phyloP scores from a whole-genome alignment of 1,284 basidiomycete species.

The Farysia itapuensis region DNA sequence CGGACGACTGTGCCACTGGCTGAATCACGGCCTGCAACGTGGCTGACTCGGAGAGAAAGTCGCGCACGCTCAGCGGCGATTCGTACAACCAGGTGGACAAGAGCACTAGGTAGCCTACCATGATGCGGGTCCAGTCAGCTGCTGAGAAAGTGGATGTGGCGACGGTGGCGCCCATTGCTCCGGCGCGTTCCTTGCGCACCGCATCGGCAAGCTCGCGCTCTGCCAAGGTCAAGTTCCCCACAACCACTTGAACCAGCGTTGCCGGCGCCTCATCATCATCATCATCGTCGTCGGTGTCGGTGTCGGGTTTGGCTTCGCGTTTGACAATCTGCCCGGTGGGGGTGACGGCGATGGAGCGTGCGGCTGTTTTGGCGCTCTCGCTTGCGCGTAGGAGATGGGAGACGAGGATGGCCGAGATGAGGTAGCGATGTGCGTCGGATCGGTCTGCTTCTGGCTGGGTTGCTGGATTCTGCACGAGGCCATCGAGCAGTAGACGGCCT shows the following conservation, averaged over 20 bases:
- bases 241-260: slow-evolving; percentile 64
- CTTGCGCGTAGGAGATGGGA: slow-evolving; percentile 65
- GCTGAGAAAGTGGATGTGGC: slow-evolving; percentile 26
- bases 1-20: slow-evolving; percentile 85
- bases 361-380: slow-evolving; percentile 65
- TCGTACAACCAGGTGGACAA: slow-evolving; percentile 96
- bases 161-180: slow-evolving; percentile 19
- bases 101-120: slow-evolving; percentile 80
- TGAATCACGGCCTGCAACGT: slow-evolving; percentile 79
- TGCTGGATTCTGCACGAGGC: slow-evolving; percentile 62
- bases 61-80: slow-evolving; percentile 79
- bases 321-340: slow-evolving; percentile 40
- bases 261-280: slow-evolving; percentile 64
- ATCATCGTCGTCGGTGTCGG: slow-evolving; percentile 41
- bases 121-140: slow-evolving; percentile 76
- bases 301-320: neutral
- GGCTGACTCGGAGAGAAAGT: slow-evolving; percentile 83
- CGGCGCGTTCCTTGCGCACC: slow-evolving; percentile 47
- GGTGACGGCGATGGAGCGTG: slow-evolving; percentile 62
- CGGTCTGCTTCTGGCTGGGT: slow-evolving; percentile 13
- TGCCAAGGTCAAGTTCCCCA: slow-evolving; percentile 70
- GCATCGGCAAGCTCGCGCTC: slow-evolving; percentile 63
- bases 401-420: slow-evolving; percentile 57
- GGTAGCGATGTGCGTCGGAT: slow-evolving; percentile 63
- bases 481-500: slow-evolving; percentile 64